A percentile compares a stretch with the other conserved stretches of the same genome.
These are phyloP conservation scores for Anastatica hierochuntica DNA, from an alignment of 345 rosid genomes.

Conservation along the genomic window DNA sequence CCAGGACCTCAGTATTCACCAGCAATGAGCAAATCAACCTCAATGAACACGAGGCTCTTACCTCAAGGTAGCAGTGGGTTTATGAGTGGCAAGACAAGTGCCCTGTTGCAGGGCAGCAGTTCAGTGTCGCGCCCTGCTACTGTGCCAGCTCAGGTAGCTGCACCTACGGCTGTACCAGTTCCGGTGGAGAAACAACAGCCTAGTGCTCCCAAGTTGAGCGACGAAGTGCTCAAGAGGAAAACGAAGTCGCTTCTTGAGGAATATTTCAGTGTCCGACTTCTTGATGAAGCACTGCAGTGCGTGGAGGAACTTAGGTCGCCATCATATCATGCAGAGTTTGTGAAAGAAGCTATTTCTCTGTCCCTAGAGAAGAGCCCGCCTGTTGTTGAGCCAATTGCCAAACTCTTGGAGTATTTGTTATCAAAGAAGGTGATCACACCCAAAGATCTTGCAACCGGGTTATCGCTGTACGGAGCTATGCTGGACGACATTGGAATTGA, in stretches of 20 bases:
- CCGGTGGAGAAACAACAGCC: constrained; percentile 27
- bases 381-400: constrained; percentile 30
- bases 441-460: constrained; percentile 49
- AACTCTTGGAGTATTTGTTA: constrained; percentile 41
- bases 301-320: constrained; percentile 55
- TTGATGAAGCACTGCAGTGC: constrained; percentile 57
- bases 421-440: constrained; percentile 41
- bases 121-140: constrained; percentile 11
- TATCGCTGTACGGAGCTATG: constrained; percentile 40
- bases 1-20: constrained; percentile 40
- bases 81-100: constrained; percentile 63
- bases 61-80: constrained; percentile 77
- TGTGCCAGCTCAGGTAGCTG: constrained; percentile 20
- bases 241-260: constrained; percentile 55
- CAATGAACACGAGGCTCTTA: constrained; percentile 51
- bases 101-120: constrained; percentile 53
- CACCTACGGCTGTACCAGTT: constrained; percentile 14
- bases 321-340: constrained; percentile 52
- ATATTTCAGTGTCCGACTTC: constrained; percentile 37
- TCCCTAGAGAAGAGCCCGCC: constrained; percentile 61
- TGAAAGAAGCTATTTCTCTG: constrained; percentile 59
- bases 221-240: constrained; percentile 38
- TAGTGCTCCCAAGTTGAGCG: constrained; percentile 26
- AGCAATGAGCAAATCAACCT: constrained; percentile 34
- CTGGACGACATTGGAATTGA: constrained; percentile 80